Percentiles rank a stretch among this genome's conserved stretches.
Evolutionary conservation across 192 early-diverging fungal genomes (phyloP).

Genomic region (Chytriomyces sp.): DNA sequence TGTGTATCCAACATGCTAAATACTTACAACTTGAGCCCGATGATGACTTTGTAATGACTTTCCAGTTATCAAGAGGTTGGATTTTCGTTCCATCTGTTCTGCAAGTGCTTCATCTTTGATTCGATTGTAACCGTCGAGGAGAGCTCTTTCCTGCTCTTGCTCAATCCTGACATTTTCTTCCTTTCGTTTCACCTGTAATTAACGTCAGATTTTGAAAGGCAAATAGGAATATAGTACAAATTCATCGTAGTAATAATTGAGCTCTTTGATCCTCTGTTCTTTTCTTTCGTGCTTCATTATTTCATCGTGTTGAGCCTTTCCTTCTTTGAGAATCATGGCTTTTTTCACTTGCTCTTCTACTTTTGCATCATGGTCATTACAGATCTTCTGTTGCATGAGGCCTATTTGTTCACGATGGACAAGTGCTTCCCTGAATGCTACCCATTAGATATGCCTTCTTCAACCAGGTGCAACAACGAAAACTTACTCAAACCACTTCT

Average conservation of each 20-base stretch:
- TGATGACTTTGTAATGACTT: conserved; percentile 6
- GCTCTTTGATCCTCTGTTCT: conserved; percentile 9
- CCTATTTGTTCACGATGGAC: conserved; percentile 32
- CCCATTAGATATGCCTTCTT: not conserved
- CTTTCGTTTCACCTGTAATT: not conserved
- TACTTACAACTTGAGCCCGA: conserved; percentile 14
- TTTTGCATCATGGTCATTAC: conserved; percentile 27
- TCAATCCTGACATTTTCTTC: not conserved
- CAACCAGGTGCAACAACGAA: not conserved
- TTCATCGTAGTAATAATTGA: conserved; percentile 27
- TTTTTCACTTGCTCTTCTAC: conserved; percentile 35
- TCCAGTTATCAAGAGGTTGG: not conserved
- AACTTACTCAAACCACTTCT: conserved; percentile 38
- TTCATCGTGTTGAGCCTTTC: conserved; percentile 19
- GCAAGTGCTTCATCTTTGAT: conserved; percentile 6
- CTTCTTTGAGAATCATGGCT: conserved; percentile 30
- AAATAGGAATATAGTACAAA: conserved; percentile 11
- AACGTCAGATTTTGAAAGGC: not conserved
- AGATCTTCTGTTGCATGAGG: conserved; percentile 17
- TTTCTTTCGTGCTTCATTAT: conserved; percentile 22
- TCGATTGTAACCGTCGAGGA: conserved; percentile 6
- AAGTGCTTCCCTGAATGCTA: conserved; percentile 29
- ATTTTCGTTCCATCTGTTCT: conserved; percentile 1
- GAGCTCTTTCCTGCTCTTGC: conserved; percentile 7
- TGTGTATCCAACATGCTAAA: not conserved